These are phyloP conservation scores for Anisodus acutangulus DNA, from an alignment of 257 asterid species.

Conservation along the genomic window DNA sequence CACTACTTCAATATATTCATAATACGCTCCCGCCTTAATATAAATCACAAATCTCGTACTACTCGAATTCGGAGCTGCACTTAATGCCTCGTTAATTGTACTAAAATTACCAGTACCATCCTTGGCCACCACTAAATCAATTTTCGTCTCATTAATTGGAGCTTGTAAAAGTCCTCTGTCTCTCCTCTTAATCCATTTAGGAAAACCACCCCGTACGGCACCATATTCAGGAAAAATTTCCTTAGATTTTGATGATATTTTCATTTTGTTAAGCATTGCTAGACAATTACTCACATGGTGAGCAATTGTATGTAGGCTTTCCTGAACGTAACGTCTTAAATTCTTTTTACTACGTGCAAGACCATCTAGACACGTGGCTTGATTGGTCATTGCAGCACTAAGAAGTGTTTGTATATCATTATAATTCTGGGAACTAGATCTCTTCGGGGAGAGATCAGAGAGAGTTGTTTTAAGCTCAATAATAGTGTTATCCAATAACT, in stretches of 20 bases:
- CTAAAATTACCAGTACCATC: slow-evolving; percentile 88
- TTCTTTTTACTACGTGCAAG: slow-evolving; percentile 64
- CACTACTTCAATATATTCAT: slow-evolving; percentile 70
- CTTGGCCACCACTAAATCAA: slow-evolving; percentile 64
- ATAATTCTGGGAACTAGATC: slow-evolving; percentile 47
- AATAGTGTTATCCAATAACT: slow-evolving; percentile 63
- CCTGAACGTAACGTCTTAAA: slow-evolving; percentile 59
- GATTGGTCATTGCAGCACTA: slow-evolving; percentile 94
- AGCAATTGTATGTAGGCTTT: slow-evolving; percentile 59
- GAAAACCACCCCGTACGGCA: slow-evolving; percentile 49
- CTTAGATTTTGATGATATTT: slow-evolving; percentile 31
- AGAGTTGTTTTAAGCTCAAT: slow-evolving; percentile 50
- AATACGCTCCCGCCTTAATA: slow-evolving; percentile 87
- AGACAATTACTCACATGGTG: slow-evolving; percentile 81
- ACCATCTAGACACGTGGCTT: slow-evolving; percentile 92
- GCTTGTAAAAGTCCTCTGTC: slow-evolving; percentile 72
- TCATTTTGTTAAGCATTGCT: slow-evolving; percentile 73
- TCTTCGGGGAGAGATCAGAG: slow-evolving; percentile 46
- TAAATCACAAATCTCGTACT: slow-evolving; percentile 72
- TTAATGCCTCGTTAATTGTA: slow-evolving; percentile 66
- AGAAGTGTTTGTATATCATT: slow-evolving; percentile 72
- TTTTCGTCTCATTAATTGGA: slow-evolving; percentile 43
- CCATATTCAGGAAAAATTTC: slow-evolving; percentile 56
- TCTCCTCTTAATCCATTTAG: slow-evolving; percentile 62
- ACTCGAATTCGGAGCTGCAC: slow-evolving; percentile 80